Percentiles rank a stretch among this genome's conserved stretches.
phyloP scores from a whole-genome alignment of 306 rosid genomes.

The Styphnolobium japonicum region DNA sequence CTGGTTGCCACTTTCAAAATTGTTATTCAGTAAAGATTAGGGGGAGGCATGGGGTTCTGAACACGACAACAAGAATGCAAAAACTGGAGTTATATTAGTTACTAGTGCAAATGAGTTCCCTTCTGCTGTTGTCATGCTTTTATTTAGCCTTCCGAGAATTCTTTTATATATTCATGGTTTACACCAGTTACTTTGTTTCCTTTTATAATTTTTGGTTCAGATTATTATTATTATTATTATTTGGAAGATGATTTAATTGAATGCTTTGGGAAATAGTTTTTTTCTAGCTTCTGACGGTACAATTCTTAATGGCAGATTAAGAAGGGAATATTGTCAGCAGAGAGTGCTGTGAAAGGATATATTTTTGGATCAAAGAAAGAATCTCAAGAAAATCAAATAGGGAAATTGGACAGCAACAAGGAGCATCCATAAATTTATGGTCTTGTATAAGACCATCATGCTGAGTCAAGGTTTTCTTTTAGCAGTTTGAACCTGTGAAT shows the following conservation, averaged over 20 bases:
- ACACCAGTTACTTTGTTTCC: background rate
- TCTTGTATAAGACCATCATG: constrained; percentile 19
- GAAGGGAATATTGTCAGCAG: constrained; percentile 46
- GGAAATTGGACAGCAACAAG: constrained; percentile 36
- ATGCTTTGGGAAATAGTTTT: background rate
- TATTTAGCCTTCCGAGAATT: background rate
- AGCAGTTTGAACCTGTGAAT: background rate
- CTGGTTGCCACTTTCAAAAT: background rate
- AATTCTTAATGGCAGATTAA: constrained; percentile 49
- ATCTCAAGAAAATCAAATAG: constrained; percentile 36
- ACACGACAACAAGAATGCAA: background rate
- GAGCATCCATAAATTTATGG: constrained; percentile 33
- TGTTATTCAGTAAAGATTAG: background rate
- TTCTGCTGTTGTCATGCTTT: background rate
- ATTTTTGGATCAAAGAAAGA: constrained; percentile 51
- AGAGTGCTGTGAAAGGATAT: constrained; percentile 50
- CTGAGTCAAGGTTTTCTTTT: constrained; percentile 4
- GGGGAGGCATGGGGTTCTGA: background rate
- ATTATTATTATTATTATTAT: background rate
- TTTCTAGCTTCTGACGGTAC: constrained; percentile 1
- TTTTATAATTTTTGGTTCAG: background rate
- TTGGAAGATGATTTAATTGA: background rate
- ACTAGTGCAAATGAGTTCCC: background rate
- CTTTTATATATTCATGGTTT: background rate
- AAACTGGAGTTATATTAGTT: background rate